These are phyloP conservation scores for Albugo candida DNA, from an alignment of 352 stramenopile genomes.

Conservation along the genomic window DNA sequence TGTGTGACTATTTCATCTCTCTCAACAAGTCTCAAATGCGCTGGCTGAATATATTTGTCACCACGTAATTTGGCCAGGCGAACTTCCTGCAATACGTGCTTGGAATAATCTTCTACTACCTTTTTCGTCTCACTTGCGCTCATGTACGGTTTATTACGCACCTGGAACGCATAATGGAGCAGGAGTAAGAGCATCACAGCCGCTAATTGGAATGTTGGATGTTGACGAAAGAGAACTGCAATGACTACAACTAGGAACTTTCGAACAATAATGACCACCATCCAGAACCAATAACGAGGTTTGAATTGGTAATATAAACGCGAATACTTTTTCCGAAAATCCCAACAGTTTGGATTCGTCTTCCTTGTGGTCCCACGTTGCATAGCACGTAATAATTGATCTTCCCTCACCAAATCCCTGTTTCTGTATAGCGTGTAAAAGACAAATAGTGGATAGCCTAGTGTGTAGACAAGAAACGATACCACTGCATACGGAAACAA, in stretches of 20 bases:
- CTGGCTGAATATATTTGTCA: conserved; percentile 27
- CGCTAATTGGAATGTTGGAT: conserved; percentile 52
- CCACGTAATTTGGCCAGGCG: conserved; percentile 28
- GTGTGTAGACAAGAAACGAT: conserved; percentile 42
- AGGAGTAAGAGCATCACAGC: conserved; percentile 60
- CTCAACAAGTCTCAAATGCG: conserved; percentile 28
- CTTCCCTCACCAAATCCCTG: conserved; percentile 34
- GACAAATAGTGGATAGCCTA: conserved; percentile 55
- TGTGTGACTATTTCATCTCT: conserved; percentile 9
- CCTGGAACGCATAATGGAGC: conserved; percentile 50
- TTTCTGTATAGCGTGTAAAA: conserved; percentile 37
- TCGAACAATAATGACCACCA: conserved; percentile 56
- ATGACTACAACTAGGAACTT: conserved; percentile 52
- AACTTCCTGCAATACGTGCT: conserved; percentile 24
- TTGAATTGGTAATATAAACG: conserved; percentile 81
- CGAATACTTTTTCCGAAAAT: conserved; percentile 53
- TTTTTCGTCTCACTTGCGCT: conserved; percentile 32
- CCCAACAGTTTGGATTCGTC: conserved; percentile 50
- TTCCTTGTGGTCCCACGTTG: conserved; percentile 25
- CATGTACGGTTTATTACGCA: conserved; percentile 60
- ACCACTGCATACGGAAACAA: conserved; percentile 43
- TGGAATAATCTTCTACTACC: conserved; percentile 35
- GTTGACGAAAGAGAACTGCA: conserved; percentile 48
- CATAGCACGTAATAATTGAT: conserved; percentile 40
- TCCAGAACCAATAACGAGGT: conserved; percentile 61